These are phyloP conservation scores for Aspergillus caelatus DNA, from an alignment of 2,329 filamentous ascomycete genomes.

Conservation along the genomic window DNA sequence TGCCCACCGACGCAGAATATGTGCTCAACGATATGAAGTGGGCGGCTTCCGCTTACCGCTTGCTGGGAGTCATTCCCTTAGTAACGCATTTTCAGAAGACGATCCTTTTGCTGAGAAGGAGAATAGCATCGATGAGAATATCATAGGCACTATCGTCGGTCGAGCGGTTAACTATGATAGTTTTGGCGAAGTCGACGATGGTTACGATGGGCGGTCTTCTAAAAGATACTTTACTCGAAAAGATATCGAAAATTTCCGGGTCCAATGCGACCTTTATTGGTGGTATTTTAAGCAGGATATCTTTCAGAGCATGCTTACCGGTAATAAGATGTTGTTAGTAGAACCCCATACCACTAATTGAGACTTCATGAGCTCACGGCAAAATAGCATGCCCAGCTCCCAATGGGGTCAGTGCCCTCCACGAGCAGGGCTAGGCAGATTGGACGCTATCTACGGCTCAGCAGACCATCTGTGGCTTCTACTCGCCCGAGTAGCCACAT, in stretches of 20 bases:
- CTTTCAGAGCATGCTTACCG: constrained; percentile 87
- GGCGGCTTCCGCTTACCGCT: constrained; percentile 24
- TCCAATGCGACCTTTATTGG: constrained; percentile 86
- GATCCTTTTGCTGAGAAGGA: constrained; percentile 47
- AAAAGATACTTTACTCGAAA: constrained; percentile 46
- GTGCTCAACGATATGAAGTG: constrained; percentile 33
- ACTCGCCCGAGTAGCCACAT: constrained; percentile 76
- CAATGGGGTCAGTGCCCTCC: constrained; percentile 88
- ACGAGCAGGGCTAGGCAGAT: constrained; percentile 73
- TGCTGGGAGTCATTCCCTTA: constrained; percentile 26
- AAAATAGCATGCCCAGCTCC: constrained; percentile 71
- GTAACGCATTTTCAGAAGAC: constrained; percentile 43
- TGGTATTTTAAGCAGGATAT: constrained; percentile 95
- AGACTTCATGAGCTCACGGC: constrained; percentile 22
- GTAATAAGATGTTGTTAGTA: constrained; percentile 80
- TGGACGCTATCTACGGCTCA: constrained; percentile 81
- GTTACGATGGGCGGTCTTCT: constrained; percentile 16
- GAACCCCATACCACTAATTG: not conserved
- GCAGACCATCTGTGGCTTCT: constrained; percentile 86
- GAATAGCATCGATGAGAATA: constrained; percentile 56
- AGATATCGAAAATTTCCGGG: constrained; percentile 79
- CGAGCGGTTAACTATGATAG: constrained; percentile 61
- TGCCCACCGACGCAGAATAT: constrained; percentile 59
- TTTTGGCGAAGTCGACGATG: constrained; percentile 53
- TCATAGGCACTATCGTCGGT: constrained; percentile 63